A percentile compares a stretch with the other conserved stretches of the same genome.
These are phyloP conservation scores for Agroathelia rolfsii DNA, from an alignment of 1,284 basidiomycete genomes.

Conservation along the genomic window DNA sequence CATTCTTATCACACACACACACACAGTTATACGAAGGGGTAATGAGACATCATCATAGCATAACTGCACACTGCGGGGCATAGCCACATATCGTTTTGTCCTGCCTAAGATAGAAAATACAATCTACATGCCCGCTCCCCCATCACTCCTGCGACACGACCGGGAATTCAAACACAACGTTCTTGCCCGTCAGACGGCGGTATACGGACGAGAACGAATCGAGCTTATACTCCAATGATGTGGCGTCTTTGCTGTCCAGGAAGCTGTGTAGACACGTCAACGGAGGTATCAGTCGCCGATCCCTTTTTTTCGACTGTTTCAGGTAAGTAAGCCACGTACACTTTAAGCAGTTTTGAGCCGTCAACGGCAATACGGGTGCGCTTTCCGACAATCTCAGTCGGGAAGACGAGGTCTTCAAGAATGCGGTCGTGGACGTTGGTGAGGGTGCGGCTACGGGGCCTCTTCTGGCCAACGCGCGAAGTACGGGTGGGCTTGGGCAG, in stretches of 20 bases:
- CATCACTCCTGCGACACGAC: slow-evolving; percentile 55
- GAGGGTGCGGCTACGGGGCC: slow-evolving; percentile 94
- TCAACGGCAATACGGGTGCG: slow-evolving; percentile 86
- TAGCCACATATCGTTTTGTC: slow-evolving; percentile 23
- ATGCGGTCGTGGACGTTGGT: slow-evolving; percentile 97
- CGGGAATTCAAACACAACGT: slow-evolving; percentile 86
- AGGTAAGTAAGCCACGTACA: slow-evolving; percentile 49
- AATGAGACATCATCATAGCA: no score
- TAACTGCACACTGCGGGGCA: no score
- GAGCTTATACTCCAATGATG: slow-evolving; percentile 99
- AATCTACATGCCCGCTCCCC: slow-evolving; percentile 14
- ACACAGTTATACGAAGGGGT: no score
- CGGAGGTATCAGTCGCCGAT: slow-evolving; percentile 5
- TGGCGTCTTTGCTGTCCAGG: slow-evolving; percentile 97
- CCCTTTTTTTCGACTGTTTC: no score
- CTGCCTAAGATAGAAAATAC: slow-evolving; percentile 20
- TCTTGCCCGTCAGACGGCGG: slow-evolving; percentile 90
- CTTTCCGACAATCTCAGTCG: slow-evolving; percentile 98
- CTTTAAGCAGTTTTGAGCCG: slow-evolving; percentile 88
- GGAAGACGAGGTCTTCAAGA: slow-evolving; percentile 98
- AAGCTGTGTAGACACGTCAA: slow-evolving; percentile 44
- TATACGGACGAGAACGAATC: slow-evolving; percentile 95
- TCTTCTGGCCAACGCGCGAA: slow-evolving; percentile 90
- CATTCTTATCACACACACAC: no score
- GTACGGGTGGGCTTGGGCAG: slow-evolving; percentile 94